These are phyloP conservation scores for Arabidopsis hybrid DNA, from an alignment of 441 rosid genomes.

Conservation along the genomic window DNA sequence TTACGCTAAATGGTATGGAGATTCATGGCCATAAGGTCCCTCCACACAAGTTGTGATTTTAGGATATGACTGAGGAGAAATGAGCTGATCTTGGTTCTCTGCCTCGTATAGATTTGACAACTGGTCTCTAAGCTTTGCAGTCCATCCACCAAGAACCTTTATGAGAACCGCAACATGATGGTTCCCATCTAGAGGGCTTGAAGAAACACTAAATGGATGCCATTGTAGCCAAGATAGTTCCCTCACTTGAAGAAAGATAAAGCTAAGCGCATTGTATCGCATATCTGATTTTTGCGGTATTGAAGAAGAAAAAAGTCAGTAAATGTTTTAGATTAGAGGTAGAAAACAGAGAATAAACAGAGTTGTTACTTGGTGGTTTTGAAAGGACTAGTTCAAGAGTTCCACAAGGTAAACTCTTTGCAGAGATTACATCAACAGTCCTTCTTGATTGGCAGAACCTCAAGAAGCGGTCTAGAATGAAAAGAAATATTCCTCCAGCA, in stretches of 20 bases:
- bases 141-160: conserved; percentile 75
- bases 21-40: conserved; percentile 83
- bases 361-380: conserved; percentile 62
- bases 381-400: conserved; percentile 63
- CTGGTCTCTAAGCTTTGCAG: conserved; percentile 57
- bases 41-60: conserved; percentile 71
- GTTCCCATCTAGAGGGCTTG: conserved; percentile 71
- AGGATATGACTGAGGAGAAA: conserved; percentile 36
- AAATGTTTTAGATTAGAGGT: conserved; percentile 7
- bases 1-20: conserved; percentile 80
- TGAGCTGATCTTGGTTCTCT: conserved; percentile 33
- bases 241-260: conserved; percentile 80
- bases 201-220: conserved; percentile 80
- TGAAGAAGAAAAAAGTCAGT: conserved; percentile 3
- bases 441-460: conserved; percentile 72
- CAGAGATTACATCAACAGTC: conserved; percentile 60
- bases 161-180: conserved; percentile 62
- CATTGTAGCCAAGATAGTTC: conserved; percentile 80
- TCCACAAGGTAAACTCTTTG: conserved; percentile 67
- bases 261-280: conserved; percentile 83
- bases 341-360: conserved; percentile 15
- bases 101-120: conserved; percentile 48
- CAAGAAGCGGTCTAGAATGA: conserved; percentile 69
- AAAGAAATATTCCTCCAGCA: conserved; percentile 68
- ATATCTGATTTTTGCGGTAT: conserved; percentile 50